Conservation (phyloP, 1,284 basidiomycete genomes). For the Malassezia brasiliensis region DNA sequence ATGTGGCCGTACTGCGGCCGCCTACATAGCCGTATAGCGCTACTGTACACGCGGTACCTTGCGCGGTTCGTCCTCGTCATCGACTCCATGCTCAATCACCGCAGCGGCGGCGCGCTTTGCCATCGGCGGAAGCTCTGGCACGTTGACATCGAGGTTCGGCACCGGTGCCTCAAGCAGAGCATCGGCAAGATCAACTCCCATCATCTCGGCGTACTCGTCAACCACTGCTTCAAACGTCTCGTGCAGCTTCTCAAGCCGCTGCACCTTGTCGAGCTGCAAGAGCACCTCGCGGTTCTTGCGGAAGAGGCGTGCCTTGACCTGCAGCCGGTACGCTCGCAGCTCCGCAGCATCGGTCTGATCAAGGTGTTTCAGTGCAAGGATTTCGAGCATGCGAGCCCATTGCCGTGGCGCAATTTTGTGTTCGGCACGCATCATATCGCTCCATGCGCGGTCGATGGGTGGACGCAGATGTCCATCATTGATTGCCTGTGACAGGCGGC, state of each 20-base stretch:
- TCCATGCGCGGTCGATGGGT: conserved; percentile 68
- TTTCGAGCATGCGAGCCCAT: conserved; percentile 81
- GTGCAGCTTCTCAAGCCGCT: conserved; percentile 76
- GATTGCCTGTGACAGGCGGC: conserved; percentile 26
- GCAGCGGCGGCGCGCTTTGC: background rate
- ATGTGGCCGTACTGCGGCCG: conserved; percentile 13
- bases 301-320: conserved; percentile 70
- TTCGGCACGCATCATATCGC: conserved; percentile 65
- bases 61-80: conserved; percentile 17
- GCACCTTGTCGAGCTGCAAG: conserved; percentile 70
- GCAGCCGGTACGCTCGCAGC: conserved; percentile 61
- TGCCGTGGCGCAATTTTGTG: conserved; percentile 90
- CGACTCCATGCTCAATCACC: conserved; percentile 15
- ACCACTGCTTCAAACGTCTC: conserved; percentile 82
- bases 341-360: conserved; percentile 58
- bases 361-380: conserved; percentile 70
- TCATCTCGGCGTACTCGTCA: conserved; percentile 74
- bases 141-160: background rate
- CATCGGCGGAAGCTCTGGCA: background rate
- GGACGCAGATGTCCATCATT: conserved; percentile 56
- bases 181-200: conserved; percentile 50
- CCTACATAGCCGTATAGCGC: background rate
- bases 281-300: conserved; percentile 88
- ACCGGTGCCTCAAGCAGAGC: conserved; percentile 22
- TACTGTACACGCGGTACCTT: conserved; percentile 25